A percentile compares a stretch with the other conserved stretches of the same genome.
Conservation (phyloP, 2,329 filamentous ascomycete species). For the Pseudocercospora fijiensis region DNA sequence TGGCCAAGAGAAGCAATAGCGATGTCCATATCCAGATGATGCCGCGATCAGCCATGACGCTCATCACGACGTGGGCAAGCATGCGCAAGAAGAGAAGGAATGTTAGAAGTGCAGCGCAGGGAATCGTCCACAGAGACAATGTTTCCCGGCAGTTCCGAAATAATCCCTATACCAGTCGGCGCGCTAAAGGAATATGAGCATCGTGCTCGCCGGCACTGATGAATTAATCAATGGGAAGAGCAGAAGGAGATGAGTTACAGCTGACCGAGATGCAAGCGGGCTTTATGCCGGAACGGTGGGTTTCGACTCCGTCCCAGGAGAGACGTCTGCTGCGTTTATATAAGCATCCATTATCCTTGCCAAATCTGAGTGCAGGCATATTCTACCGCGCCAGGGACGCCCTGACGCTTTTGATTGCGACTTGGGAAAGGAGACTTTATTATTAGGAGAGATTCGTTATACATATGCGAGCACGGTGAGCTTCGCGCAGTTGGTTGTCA, state of each 20-base stretch:
- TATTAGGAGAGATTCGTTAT: background rate
- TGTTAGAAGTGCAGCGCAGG: background rate
- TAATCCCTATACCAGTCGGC: background rate
- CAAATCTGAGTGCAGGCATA: background rate
- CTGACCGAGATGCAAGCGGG: background rate
- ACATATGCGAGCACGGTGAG: background rate
- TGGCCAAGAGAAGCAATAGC: background rate
- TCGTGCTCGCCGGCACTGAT: background rate
- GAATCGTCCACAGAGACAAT: background rate
- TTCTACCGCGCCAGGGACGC: background rate
- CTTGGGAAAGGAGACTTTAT: background rate
- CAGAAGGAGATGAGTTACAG: background rate
- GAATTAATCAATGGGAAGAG: background rate
- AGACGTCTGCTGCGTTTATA: background rate
- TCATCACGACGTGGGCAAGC: background rate
- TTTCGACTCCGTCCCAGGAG: background rate
- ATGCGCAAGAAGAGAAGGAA: slow-evolving; percentile 4
- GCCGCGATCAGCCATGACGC: background rate
- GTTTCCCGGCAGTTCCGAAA: background rate
- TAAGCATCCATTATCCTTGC: background rate
- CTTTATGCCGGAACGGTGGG: background rate
- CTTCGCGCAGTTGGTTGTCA: background rate
- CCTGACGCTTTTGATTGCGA: background rate
- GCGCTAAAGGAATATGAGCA: background rate
- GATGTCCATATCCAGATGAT: background rate